phyloP scores from a whole-genome alignment of 2,329 filamentous ascomycete species.

The Septoria petroselini region DNA sequence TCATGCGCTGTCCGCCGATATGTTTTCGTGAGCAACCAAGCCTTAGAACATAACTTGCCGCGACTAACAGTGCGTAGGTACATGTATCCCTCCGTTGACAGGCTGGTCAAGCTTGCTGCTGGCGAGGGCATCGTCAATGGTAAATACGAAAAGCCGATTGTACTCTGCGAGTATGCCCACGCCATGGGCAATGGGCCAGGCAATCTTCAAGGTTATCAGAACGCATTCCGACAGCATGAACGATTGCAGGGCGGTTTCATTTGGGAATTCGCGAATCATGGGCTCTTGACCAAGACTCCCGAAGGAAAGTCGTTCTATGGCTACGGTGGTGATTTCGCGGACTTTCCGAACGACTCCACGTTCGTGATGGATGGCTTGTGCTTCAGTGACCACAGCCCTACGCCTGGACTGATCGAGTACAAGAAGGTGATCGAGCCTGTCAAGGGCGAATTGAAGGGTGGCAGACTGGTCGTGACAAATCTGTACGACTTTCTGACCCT shows the following conservation, averaged over 20 bases:
- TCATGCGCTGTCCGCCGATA: slow-evolving; percentile 58
- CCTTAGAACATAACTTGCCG: too few relatives aligned
- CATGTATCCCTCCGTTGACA: slow-evolving; percentile 60
- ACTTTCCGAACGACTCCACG: slow-evolving; percentile 36
- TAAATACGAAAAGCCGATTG: slow-evolving; percentile 49
- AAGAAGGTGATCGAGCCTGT: slow-evolving; percentile 45
- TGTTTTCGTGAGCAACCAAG: slow-evolving; percentile 51
- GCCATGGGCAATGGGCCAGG: slow-evolving; percentile 73
- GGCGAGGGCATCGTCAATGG: slow-evolving; percentile 36
- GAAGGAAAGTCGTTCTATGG: slow-evolving; percentile 39
- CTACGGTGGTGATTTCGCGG: slow-evolving; percentile 39
- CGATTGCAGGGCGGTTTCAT: slow-evolving; percentile 60
- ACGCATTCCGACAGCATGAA: slow-evolving; percentile 58
- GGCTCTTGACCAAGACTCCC: slow-evolving; percentile 38
- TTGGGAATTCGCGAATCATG: slow-evolving; percentile 46
- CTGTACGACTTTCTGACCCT: slow-evolving; percentile 36
- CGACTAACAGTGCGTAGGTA: slow-evolving; percentile 34
- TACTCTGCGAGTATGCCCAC: slow-evolving; percentile 54
- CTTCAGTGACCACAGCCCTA: slow-evolving; percentile 41
- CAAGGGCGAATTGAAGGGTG: slow-evolving; percentile 29
- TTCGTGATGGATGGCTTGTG: slow-evolving; percentile 45
- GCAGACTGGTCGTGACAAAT: slow-evolving; percentile 34
- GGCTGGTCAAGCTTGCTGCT: slow-evolving; percentile 47
- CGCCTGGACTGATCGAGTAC: slow-evolving; percentile 41
- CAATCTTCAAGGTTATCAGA: slow-evolving; percentile 60